Percentiles rank a stretch among this genome's conserved stretches.
phyloP scores from a whole-genome alignment of 108 stramenopile species.

The Schizochytrium sp. region DNA sequence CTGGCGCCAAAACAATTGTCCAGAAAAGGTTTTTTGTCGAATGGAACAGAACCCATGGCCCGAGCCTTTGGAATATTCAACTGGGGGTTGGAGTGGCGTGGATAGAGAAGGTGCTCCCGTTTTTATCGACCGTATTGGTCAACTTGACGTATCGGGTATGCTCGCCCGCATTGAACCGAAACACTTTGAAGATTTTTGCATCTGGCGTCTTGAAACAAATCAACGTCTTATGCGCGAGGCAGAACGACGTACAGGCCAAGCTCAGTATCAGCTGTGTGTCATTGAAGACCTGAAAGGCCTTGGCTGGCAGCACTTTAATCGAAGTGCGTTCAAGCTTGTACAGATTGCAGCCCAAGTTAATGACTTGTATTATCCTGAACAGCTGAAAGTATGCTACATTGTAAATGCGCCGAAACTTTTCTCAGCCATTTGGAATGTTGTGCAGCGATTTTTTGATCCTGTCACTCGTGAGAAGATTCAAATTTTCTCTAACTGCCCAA shows the following conservation, averaged over 20 bases:
- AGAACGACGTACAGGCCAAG: neutral
- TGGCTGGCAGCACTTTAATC: conserved; percentile 31
- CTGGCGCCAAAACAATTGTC: neutral
- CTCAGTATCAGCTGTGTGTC: conserved; percentile 37
- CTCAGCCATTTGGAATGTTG: neutral
- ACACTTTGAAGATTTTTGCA: conserved; percentile 5
- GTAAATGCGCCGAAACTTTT: conserved; percentile 42
- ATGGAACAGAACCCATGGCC: conserved; percentile 31
- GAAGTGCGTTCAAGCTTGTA: conserved; percentile 1
- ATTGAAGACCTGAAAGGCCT: conserved; percentile 38
- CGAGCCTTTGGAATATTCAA: conserved; percentile 18
- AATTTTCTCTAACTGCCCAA: neutral
- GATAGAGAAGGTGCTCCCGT: conserved; percentile 27
- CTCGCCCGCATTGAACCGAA: neutral
- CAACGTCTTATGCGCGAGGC: conserved; percentile 7
- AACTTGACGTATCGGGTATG: conserved; percentile 48
- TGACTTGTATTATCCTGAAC: conserved; percentile 36
- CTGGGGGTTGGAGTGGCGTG: conserved; percentile 23
- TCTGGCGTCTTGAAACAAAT: conserved; percentile 27
- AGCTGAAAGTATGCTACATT: conserved; percentile 31
- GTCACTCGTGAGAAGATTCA: conserved; percentile 14
- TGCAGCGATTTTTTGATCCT: conserved; percentile 12
- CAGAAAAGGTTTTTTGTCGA: neutral
- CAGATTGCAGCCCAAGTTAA: neutral
- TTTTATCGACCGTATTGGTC: conserved; percentile 33